These are phyloP conservation scores for Excoecaria cochinchinensis DNA, from an alignment of 345 rosid genomes.

Conservation along the genomic window DNA sequence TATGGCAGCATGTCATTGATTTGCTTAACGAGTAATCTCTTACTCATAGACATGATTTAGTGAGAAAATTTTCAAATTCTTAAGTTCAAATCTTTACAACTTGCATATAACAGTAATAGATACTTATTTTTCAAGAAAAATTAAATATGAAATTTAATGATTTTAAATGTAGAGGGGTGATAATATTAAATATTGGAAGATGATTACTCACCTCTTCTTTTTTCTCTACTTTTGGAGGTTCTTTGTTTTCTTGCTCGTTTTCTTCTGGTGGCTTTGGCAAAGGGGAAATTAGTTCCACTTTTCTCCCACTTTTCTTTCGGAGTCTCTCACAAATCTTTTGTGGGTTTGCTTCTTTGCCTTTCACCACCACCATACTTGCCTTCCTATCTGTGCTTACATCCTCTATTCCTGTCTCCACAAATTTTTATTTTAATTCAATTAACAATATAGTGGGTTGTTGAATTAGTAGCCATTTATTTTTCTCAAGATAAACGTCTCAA, in stretches of 20 bases:
- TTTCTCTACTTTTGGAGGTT: slow-evolving; percentile 45
- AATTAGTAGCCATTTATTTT: neutral
- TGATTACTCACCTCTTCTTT: slow-evolving; percentile 50
- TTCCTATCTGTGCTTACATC: slow-evolving; percentile 56
- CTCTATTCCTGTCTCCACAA: slow-evolving; percentile 51
- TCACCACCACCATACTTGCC: slow-evolving; percentile 67
- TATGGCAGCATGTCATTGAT: too few species aligned
- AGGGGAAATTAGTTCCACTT: slow-evolving; percentile 69
- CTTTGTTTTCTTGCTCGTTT: slow-evolving; percentile 27
- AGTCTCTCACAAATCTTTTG: slow-evolving; percentile 56
- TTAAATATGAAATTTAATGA: neutral
- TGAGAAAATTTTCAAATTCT: too few species aligned
- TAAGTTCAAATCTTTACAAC: too few species aligned
- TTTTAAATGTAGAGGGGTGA: neutral
- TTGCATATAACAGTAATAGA: too few species aligned
- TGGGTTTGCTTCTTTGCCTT: slow-evolving; percentile 68
- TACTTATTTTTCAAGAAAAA: too few species aligned
- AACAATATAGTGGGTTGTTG: neutral
- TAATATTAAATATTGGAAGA: neutral
- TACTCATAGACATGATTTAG: too few species aligned
- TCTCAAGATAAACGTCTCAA: neutral
- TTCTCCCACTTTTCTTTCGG: slow-evolving; percentile 62
- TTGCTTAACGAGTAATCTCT: too few species aligned
- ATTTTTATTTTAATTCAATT: neutral
- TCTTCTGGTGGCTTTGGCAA: slow-evolving; percentile 53